These are phyloP conservation scores for Cytospora leucostoma DNA, from an alignment of 2,329 filamentous ascomycete species.

Conservation along the genomic window DNA sequence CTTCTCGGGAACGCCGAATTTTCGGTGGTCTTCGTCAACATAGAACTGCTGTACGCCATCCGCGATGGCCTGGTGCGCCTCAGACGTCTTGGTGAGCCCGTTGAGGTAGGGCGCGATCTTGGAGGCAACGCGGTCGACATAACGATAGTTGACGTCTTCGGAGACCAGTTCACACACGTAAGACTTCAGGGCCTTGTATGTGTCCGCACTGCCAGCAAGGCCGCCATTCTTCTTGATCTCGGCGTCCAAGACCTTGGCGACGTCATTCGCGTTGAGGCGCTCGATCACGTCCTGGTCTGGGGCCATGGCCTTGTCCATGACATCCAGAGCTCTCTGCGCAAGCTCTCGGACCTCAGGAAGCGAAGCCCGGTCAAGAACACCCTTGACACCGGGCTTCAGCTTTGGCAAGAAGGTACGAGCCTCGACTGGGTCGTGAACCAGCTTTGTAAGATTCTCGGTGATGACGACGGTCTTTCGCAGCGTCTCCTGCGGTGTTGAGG, in stretches of 20 bases:
- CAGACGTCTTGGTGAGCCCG: conserved; percentile 64
- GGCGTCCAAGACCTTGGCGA: conserved; percentile 71
- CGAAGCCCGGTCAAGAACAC: conserved; percentile 82
- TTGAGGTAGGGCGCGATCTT: conserved; percentile 76
- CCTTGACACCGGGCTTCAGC: conserved; percentile 89
- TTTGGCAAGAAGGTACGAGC: conserved; percentile 94
- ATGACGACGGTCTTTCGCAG: conserved; percentile 95
- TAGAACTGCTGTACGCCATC: conserved; percentile 77
- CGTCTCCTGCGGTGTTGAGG: conserved; percentile 88
- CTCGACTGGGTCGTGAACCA: conserved; percentile 94
- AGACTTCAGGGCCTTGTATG: conserved; percentile 66
- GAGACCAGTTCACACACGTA: conserved; percentile 85
- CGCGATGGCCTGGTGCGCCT: conserved; percentile 64
- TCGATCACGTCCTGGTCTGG: conserved; percentile 66
- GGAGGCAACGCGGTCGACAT: conserved; percentile 69
- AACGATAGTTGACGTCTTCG: conserved; percentile 83
- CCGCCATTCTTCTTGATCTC: conserved; percentile 72
- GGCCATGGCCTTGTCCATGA: conserved; percentile 93
- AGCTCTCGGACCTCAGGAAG: conserved; percentile 93
- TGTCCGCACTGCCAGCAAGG: conserved; percentile 60
- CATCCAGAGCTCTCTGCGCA: conserved; percentile 75
- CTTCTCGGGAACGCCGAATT: conserved; percentile 79
- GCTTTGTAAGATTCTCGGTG: conserved; percentile 95
- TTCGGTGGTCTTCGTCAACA: conserved; percentile 81
- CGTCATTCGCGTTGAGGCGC: conserved; percentile 70